Evolutionary conservation across 129 eudicot genomes (phyloP), one percentile per base, ranked within the genome.

Genomic region (sunflower (Helianthus annuus)): DNA sequence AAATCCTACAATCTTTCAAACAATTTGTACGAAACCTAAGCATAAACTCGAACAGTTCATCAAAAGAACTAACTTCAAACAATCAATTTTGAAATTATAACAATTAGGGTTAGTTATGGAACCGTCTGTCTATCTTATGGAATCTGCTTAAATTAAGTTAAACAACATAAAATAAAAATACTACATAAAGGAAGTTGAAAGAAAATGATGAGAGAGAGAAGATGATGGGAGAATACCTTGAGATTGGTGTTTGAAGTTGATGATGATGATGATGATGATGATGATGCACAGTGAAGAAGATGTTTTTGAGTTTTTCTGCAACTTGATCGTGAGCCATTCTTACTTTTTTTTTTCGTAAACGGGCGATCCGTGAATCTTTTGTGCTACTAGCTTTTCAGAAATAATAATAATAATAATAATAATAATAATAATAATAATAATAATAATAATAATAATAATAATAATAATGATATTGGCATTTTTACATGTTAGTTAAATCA

Each of bases 301-400:
- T 11, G 64, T 11, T 27, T 24, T 32, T 32, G 36, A 2, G 36
- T 32, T 32, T 32, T 32, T 32, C 1, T 58, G 39, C 64, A 58
- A 10, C 38, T 58, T 58, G 64, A 58, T 24, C 13, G 34, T 55
- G 5, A 55, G 34, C 1, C 13, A 17, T 57, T 57, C 11, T 58
- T 24, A 10, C 14, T 10, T 58, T 10, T 10, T 14, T 10, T 11
- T 57, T 3, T 39, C 19, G 61, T 8, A 55, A 55, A 55, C 10
- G 61, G 61, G 34, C 3, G 61, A 55, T 55, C 61, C 61, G 56
- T 51, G 56, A 51, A 51, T 14, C 17, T n/a, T 51, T 51, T 51
- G 15, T 51, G 56, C 56, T 51, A 3, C 19, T 0, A 51, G 14
- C 1, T 51, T 49, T 51, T 5, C 1, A 13, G 56, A 51, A 51